These are phyloP conservation scores for Stylosanthes scabra DNA, from an alignment of 331 rosid species.

Conservation along the genomic window DNA sequence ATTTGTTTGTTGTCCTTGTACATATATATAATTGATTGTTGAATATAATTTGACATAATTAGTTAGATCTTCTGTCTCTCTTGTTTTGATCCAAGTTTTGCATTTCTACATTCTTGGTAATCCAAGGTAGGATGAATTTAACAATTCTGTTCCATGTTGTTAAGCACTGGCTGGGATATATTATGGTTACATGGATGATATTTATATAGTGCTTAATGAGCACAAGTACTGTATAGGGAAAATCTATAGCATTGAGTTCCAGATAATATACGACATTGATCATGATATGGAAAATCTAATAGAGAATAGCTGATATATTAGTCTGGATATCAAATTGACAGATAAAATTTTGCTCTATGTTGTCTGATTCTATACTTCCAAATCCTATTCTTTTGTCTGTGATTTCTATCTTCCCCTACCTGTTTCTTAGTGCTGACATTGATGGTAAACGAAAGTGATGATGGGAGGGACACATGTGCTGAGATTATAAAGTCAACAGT, in stretches of 20 bases:
- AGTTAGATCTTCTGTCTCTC: neutral
- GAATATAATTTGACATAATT: neutral
- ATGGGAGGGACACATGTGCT: neutral
- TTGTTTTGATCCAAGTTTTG: neutral
- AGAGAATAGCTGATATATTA: neutral
- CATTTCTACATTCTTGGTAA: neutral
- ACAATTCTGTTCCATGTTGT: neutral
- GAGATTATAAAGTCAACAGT: neutral
- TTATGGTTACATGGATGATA: neutral
- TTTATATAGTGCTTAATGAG: neutral
- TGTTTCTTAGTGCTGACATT: neutral
- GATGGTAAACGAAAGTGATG: neutral
- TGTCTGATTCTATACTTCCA: neutral
- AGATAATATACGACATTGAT: neutral
- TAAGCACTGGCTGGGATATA: constrained; percentile 1
- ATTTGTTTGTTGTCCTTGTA: neutral
- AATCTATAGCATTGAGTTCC: neutral
- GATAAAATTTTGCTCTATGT: neutral
- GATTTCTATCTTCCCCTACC: neutral
- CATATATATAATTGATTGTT: neutral
- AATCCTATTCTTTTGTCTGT: neutral
- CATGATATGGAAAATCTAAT: neutral
- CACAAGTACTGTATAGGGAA: neutral
- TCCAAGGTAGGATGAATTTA: neutral
- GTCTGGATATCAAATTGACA: neutral